Percentiles rank a stretch among this genome's conserved stretches.
These are phyloP conservation scores for Protomyces lactucae-debilis DNA, from an alignment of 1,139 yeast genomes.

Conservation along the genomic window DNA sequence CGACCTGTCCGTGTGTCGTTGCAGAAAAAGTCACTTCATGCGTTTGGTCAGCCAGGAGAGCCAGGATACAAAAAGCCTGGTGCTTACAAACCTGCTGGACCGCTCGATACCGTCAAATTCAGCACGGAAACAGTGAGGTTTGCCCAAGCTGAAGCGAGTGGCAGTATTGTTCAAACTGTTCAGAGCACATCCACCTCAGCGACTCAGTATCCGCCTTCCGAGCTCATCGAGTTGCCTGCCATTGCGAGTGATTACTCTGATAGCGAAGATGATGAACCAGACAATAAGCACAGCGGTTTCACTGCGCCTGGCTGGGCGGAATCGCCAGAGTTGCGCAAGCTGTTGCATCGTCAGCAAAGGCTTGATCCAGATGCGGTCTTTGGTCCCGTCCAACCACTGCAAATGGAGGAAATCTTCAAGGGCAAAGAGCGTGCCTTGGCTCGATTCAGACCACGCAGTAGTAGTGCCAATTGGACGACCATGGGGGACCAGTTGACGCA, in stretches of 20 bases:
- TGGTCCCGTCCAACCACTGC: constrained; percentile 68
- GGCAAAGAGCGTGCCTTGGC: constrained; percentile 40
- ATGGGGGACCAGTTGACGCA: constrained; percentile 45
- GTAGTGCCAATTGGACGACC: constrained; percentile 54
- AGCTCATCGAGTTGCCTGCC: constrained; percentile 43
- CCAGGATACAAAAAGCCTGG: constrained; percentile 26
- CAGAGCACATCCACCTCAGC: constrained; percentile 3
- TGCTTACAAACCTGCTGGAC: constrained; percentile 33
- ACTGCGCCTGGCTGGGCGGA: constrained; percentile 69
- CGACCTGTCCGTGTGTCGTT: constrained; percentile 4
- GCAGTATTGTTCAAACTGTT: constrained; percentile 20
- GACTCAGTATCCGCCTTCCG: constrained; percentile 23
- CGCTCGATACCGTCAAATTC: constrained; percentile 41
- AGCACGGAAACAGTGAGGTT: constrained; percentile 40
- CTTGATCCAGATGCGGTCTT: constrained; percentile 70
- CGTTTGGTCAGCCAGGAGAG: constrained; percentile 16
- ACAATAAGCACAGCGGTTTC: constrained; percentile 51
- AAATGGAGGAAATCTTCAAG: constrained; percentile 65
- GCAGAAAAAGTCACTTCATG: constrained; percentile 19
- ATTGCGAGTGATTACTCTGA: constrained; percentile 42
- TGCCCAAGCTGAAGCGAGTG: constrained; percentile 29
- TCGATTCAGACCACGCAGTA: constrained; percentile 53
- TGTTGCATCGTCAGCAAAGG: constrained; percentile 53
- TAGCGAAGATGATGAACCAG: constrained; percentile 43
- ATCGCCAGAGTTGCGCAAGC: constrained; percentile 54